Conservation (phyloP, 345 rosid genomes). For the Limnanthes douglasii region DNA sequence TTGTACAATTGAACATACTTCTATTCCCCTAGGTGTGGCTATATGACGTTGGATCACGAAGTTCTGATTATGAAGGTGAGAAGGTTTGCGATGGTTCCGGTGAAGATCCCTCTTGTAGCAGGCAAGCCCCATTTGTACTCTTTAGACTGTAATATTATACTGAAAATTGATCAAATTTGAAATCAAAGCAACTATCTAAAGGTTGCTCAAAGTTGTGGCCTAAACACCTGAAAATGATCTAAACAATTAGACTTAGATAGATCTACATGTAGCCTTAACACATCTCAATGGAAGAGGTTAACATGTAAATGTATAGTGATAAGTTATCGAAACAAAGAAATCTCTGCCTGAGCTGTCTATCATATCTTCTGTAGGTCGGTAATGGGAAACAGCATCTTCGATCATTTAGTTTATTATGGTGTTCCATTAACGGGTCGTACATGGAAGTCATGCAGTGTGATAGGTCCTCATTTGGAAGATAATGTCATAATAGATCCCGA, state of each 20-base stretch:
- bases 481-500: slow-evolving; percentile 35
- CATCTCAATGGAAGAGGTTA: no score
- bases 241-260: no score
- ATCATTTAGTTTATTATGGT: slow-evolving; percentile 66
- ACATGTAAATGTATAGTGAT: slow-evolving; percentile 4
- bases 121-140: slow-evolving; percentile 18
- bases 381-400: slow-evolving; percentile 51
- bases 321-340: background rate
- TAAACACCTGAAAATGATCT: no score
- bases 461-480: slow-evolving; percentile 20
- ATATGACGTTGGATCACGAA: slow-evolving; percentile 30
- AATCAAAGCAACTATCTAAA: no score
- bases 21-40: slow-evolving; percentile 39
- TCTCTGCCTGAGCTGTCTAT: background rate
- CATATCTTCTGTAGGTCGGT: slow-evolving; percentile 49
- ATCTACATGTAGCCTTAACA: background rate
- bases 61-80: slow-evolving; percentile 38
- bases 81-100: slow-evolving; percentile 66
- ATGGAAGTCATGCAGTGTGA: slow-evolving; percentile 60
- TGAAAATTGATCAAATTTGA: slow-evolving; percentile 1
- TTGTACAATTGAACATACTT: background rate
- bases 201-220: no score
- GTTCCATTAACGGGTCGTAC: slow-evolving; percentile 34
- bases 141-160: background rate
- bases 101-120: slow-evolving; percentile 73